These are phyloP conservation scores for Apostasia ramifera DNA, from an alignment of 106 monocot species.

Conservation along the genomic window DNA sequence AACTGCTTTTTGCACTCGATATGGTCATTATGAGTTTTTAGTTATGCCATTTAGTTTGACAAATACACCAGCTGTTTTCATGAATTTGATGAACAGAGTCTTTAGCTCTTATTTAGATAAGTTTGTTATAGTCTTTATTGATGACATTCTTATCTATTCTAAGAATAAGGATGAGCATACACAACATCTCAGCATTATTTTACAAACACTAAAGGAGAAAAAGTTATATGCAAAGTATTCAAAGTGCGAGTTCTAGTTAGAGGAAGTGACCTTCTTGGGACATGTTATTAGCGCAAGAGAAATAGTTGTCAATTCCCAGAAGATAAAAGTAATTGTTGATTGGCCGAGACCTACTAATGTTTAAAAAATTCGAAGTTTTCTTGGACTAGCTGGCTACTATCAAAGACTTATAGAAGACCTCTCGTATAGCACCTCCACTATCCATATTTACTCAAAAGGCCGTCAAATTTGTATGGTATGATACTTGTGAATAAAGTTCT, in stretches of 20 bases:
- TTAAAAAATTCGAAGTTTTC: background rate
- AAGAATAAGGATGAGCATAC: background rate
- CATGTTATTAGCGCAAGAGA: background rate
- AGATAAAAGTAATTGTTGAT: background rate
- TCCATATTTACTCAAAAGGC: background rate
- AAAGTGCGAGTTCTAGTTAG: background rate
- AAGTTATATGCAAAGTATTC: no score
- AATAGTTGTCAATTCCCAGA: background rate
- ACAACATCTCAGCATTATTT: conserved; percentile 1
- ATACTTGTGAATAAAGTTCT: background rate
- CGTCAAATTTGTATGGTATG: background rate
- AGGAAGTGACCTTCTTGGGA: no score
- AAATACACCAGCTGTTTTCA: no score
- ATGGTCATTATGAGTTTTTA: no score
- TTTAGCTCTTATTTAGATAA: no score
- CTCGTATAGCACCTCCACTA: background rate
- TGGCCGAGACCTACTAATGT: background rate
- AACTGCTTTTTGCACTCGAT: background rate
- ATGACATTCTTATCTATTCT: no score
- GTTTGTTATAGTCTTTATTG: no score
- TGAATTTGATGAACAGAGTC: no score
- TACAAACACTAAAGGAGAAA: background rate
- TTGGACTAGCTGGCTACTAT: conserved; percentile 8
- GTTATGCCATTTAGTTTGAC: no score
- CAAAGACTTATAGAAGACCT: background rate